A percentile compares a stretch with the other conserved stretches of the same genome.
These are phyloP conservation scores for Trichoderma atrobrunneum DNA, from an alignment of 2,329 filamentous ascomycete species.

Conservation along the genomic window DNA sequence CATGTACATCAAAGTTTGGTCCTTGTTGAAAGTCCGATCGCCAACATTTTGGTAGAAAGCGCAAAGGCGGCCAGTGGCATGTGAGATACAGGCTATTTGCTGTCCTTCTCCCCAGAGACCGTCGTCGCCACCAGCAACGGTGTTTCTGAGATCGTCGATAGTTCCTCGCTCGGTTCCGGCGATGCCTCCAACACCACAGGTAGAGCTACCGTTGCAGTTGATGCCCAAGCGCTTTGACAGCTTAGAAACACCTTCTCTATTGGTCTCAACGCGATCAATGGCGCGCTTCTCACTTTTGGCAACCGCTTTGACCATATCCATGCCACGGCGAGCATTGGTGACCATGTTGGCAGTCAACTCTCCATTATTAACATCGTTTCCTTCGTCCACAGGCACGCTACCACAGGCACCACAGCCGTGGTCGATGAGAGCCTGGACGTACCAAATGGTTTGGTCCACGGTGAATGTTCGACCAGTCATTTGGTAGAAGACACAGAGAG, in stretches of 20 bases:
- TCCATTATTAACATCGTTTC: too few relatives aligned
- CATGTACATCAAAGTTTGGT: slow-evolving; percentile 2
- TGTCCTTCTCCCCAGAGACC: background rate
- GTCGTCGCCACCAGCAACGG: background rate
- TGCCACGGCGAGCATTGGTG: too few relatives aligned
- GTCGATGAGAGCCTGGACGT: too few relatives aligned
- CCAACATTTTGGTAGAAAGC: slow-evolving; percentile 21
- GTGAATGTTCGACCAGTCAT: too few relatives aligned
- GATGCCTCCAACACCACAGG: background rate
- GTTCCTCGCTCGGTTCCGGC: background rate
- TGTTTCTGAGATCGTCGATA: background rate
- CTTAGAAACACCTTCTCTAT: background rate
- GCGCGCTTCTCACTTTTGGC: too few relatives aligned
- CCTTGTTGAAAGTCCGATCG: slow-evolving; percentile 15
- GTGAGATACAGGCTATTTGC: slow-evolving; percentile 19
- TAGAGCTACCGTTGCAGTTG: background rate
- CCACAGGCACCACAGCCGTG: too few relatives aligned
- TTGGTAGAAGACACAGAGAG: too few relatives aligned
- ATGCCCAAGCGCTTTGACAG: background rate
- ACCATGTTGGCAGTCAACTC: too few relatives aligned
- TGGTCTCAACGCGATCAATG: too few relatives aligned
- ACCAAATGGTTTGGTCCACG: too few relatives aligned
- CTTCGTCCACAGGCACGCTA: too few relatives aligned
- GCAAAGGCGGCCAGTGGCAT: slow-evolving; percentile 18
- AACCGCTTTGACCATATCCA: too few relatives aligned